A percentile compares a stretch with the other conserved stretches of the same genome.
phyloP scores from a whole-genome alignment of 345 rosid genomes.

The Eucalyptus regnans region DNA sequence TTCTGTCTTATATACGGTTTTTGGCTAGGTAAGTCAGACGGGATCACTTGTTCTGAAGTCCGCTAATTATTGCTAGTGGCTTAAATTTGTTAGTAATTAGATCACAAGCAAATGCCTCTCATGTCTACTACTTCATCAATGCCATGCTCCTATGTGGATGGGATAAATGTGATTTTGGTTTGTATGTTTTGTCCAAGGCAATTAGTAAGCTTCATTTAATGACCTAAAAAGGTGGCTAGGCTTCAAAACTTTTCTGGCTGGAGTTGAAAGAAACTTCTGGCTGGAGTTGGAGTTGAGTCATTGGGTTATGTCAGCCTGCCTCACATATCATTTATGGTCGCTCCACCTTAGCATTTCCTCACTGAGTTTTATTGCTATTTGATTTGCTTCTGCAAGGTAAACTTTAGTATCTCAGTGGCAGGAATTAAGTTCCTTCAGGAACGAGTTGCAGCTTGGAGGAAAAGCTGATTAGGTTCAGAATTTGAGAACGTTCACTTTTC shows the following conservation, averaged over 20 bases:
- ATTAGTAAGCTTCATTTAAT: not conserved
- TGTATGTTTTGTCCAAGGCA: not conserved
- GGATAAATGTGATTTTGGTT: not conserved
- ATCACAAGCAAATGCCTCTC: not conserved
- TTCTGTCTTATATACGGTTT: constrained; percentile 84
- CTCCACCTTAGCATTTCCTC: not conserved
- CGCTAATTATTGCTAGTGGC: not conserved
- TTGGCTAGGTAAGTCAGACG: constrained; percentile 55
- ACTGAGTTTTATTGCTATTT: not conserved
- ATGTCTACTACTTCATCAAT: not conserved
- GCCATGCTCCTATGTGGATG: not conserved
- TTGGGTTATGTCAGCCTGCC: not conserved
- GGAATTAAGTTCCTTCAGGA: not conserved
- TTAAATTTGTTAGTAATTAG: not conserved
- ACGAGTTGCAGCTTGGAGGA: not conserved
- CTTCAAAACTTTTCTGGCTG: not conserved
- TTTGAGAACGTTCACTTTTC: not conserved
- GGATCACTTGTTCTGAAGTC: not conserved
- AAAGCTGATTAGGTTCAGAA: not conserved
- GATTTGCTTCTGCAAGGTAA: not conserved
- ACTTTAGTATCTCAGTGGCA: not conserved
- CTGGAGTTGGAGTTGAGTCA: not conserved
- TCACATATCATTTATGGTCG: not conserved
- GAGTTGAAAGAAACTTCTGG: not conserved
- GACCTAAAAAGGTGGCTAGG: not conserved